Conservation (phyloP, 257 asterid species). For the Catharanthus roseus region DNA sequence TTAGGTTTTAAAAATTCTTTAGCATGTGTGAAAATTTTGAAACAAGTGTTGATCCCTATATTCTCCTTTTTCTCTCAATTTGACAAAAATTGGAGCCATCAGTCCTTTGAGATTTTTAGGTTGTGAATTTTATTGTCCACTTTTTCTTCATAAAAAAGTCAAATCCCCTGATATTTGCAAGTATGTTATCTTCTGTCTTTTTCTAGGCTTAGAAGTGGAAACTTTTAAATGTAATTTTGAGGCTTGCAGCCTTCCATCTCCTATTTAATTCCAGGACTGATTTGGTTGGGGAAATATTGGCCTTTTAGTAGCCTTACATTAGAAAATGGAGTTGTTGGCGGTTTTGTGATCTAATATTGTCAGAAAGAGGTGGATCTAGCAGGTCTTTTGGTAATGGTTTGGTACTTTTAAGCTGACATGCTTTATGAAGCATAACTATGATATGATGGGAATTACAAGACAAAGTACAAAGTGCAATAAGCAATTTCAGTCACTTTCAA, state of each 20-base stretch:
- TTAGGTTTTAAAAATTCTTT: too few relatives aligned
- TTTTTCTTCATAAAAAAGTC: background rate
- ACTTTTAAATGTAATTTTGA: too few relatives aligned
- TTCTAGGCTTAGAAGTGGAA: background rate
- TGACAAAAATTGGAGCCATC: background rate
- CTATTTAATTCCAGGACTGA: background rate
- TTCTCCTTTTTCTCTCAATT: too few relatives aligned
- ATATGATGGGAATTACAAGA: background rate
- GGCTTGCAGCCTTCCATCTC: background rate
- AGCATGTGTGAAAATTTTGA: background rate
- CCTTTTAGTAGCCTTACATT: too few relatives aligned
- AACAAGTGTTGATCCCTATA: too few relatives aligned
- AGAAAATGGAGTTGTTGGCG: background rate
- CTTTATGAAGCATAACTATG: background rate
- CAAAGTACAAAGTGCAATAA: too few relatives aligned
- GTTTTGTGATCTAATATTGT: background rate
- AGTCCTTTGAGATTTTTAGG: background rate
- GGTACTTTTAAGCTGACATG: background rate
- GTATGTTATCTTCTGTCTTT: too few relatives aligned
- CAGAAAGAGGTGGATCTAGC: background rate
- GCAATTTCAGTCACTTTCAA: background rate
- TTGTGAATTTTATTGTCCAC: background rate
- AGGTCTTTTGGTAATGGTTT: background rate
- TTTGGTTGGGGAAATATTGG: background rate
- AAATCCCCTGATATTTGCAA: too few relatives aligned